Base-by-base conservation (phyloP, 805 yeast genomes). In the Starmerella apis region DNA sequence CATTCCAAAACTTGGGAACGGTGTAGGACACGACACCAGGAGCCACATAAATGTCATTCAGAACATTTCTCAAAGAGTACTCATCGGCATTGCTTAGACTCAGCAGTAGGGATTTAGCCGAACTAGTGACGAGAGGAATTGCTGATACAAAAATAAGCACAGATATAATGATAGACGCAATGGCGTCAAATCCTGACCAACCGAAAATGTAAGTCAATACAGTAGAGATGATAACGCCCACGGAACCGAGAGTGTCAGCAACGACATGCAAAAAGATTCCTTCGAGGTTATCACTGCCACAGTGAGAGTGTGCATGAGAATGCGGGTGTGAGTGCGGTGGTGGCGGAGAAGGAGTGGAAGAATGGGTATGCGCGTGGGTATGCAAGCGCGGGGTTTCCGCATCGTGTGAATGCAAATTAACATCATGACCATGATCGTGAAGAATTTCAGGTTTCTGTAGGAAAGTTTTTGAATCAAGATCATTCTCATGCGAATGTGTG, bases 191-290 rank as follows among this genome's bases (percentile, higher is more conserved):
- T 1, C 95, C 81, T 48, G 79, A 76, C 78, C 84, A 76, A 16
- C 78, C 77, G 64, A 83, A 81, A 30, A 79, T 60, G 51, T 80
- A 78, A 8, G 90, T 83, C 35, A 92, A 67, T 4, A 86, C 48
- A 0, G 98, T 90, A 0, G 96, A 87, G 1, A 86, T 65, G n/a
- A 92, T 88, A 16, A 94, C 99, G 6, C 97, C 97, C 0, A 88
- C 94, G 0, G 97, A 90, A 0, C 99, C 99, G 36, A 92, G 69
- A 0, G 97, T 88, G 61, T 92, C 99, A 0, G 99, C 99, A 41
- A 92, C 63, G 27, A 92, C 84, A 59, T 92, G 99, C 41, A 92
- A 69, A 61, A 92, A 92, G 4, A 92, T 86, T 13, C 99, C 99
- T 51, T 82, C 80, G 94, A 90, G 84, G 64, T 90, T 90, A 37